phyloP scores from a whole-genome alignment of 2,329 filamentous ascomycete genomes.

The Fusarium graminum region DNA sequence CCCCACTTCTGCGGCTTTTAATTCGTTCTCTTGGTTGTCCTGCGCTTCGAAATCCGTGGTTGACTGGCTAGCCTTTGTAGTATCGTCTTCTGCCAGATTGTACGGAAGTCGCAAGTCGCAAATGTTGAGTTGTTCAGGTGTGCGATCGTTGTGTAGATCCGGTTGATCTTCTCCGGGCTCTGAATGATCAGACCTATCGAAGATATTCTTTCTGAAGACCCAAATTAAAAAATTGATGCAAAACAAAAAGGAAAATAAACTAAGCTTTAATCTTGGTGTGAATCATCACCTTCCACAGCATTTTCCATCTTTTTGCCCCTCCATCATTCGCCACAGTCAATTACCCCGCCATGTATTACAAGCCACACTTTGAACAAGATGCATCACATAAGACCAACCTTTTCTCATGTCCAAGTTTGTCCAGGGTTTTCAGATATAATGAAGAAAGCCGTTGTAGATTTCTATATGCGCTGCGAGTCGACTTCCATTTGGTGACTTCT shows the following conservation, averaged over 20 bases:
- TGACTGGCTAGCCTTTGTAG: conserved; percentile 7
- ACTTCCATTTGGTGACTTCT: too few relatives aligned
- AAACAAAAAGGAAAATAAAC: conserved; percentile 3
- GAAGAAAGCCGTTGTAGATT: too few relatives aligned
- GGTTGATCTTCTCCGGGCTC: background rate
- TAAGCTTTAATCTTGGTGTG: conserved; percentile 36
- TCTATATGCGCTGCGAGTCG: too few relatives aligned
- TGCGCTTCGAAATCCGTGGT: background rate
- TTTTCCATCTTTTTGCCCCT: conserved; percentile 40
- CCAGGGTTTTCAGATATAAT: too few relatives aligned
- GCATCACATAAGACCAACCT: too few relatives aligned
- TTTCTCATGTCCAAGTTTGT: too few relatives aligned
- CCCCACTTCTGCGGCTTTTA: conserved; percentile 43
- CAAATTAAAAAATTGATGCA: background rate
- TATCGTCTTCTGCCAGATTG: conserved; percentile 32
- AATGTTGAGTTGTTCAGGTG: background rate
- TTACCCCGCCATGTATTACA: conserved; percentile 31
- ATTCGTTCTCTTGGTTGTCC: conserved; percentile 13
- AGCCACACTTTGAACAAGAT: conserved; percentile 12
- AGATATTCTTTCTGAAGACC: background rate
- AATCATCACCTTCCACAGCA: conserved; percentile 33
- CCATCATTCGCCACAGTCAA: conserved; percentile 31
- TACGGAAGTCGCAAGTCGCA: conserved; percentile 5
- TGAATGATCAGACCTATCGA: background rate
- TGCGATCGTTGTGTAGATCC: background rate